Conservation (phyloP, 768 basidiomycete species). For the Lactarius pseudohatsudake region DNA sequence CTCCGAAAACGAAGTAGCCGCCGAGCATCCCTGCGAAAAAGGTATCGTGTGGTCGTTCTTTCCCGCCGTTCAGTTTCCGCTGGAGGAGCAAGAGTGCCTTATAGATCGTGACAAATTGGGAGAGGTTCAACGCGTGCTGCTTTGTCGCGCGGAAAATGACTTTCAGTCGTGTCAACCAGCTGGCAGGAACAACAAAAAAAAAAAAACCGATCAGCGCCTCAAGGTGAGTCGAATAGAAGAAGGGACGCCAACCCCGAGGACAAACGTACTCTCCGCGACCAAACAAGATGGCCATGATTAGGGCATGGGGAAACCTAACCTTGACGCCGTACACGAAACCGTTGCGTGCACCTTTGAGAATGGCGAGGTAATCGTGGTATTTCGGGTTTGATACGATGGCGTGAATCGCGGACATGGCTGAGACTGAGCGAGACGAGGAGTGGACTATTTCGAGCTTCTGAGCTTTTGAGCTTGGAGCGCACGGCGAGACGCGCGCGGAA, state of each 20-base stretch:
- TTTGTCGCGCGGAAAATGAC: conserved; percentile 82
- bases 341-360: conserved; percentile 92
- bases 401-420: conserved; percentile 33
- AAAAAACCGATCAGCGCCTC: conserved; percentile 17
- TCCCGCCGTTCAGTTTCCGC: conserved; percentile 76
- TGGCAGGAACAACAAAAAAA: conserved; percentile 35
- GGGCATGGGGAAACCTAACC: conserved; percentile 92
- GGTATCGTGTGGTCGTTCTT: conserved; percentile 77
- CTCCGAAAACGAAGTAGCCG: conserved; percentile 86
- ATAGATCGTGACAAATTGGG: conserved; percentile 93
- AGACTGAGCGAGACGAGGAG: neutral
- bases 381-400: conserved; percentile 60
- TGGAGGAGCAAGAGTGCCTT: conserved; percentile 84
- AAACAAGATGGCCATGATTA: conserved; percentile 95
- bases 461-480: conserved; percentile 2
- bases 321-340: conserved; percentile 90
- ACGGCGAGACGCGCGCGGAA: neutral
- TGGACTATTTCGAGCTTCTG: neutral
- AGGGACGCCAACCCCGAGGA: neutral
- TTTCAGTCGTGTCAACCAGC: conserved; percentile 66
- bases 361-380: conserved; percentile 87
- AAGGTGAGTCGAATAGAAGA: neutral
- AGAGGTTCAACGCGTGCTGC: conserved; percentile 88
- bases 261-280: conserved; percentile 82
- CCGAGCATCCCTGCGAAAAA: conserved; percentile 92